Conservation (phyloP, 2,329 filamentous ascomycete genomes). For the Curvularia spicifera region DNA sequence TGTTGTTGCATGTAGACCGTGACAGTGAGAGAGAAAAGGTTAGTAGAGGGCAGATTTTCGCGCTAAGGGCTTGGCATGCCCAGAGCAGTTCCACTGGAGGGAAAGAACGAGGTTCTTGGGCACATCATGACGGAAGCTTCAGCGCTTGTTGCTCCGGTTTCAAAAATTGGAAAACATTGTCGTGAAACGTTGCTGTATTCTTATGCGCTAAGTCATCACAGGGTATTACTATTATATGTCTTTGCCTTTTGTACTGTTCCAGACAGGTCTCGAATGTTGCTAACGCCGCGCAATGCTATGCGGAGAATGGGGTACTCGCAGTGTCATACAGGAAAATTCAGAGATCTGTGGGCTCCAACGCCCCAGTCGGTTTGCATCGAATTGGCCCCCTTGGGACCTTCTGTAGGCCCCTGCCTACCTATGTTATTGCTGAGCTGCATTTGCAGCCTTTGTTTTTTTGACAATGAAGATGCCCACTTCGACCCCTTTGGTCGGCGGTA, state of each 20-base stretch:
- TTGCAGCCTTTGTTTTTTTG: slow-evolving; percentile 32
- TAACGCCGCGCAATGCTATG: slow-evolving; percentile 31
- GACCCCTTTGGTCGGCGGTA: slow-evolving; percentile 53
- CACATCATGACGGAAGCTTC: background rate
- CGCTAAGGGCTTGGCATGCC: slow-evolving; percentile 29
- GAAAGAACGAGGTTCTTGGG: background rate
- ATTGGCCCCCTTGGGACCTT: background rate
- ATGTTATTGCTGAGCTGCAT: slow-evolving; percentile 7
- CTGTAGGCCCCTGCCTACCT: background rate
- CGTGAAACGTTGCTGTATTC: background rate
- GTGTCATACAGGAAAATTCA: slow-evolving; percentile 2
- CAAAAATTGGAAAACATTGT: background rate
- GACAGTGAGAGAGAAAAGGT: slow-evolving; percentile 2
- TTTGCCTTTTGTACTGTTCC: slow-evolving; percentile 17
- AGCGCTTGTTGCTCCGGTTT: background rate
- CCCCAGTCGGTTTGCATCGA: background rate
- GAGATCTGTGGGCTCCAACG: background rate
- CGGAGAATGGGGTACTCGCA: slow-evolving; percentile 14
- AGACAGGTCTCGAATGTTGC: slow-evolving; percentile 11
- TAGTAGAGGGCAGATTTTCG: slow-evolving; percentile 30
- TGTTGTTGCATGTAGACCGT: slow-evolving; percentile 3
- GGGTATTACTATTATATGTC: slow-evolving; percentile 30
- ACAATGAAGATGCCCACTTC: slow-evolving; percentile 59
- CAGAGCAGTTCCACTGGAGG: slow-evolving; percentile 11
- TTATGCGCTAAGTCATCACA: background rate